Evolutionary conservation across 805 yeast species (phyloP).

Genomic region (Saccharomycopsis sp.): DNA sequence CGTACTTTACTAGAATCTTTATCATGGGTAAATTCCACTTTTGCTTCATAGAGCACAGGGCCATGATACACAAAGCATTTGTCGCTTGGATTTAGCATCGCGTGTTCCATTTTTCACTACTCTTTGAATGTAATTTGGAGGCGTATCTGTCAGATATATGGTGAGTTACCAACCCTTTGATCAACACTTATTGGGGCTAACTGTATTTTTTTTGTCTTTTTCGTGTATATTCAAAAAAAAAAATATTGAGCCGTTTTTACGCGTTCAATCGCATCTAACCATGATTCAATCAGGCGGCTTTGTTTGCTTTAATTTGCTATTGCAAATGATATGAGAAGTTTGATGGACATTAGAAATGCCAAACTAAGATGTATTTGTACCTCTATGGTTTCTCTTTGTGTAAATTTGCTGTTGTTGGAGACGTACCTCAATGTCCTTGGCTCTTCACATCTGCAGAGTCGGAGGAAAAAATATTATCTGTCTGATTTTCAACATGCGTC

Average conservation of each 20-base stretch:
- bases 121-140: too few species aligned
- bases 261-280: neutral
- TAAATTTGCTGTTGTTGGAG: neutral
- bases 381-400: neutral
- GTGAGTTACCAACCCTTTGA: too few species aligned
- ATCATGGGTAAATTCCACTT: slow-evolving; percentile 56
- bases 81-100: slow-evolving; percentile 23
- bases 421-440: neutral
- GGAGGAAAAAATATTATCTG: neutral
- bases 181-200: too few species aligned
- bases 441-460: neutral
- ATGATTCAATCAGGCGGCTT: too few species aligned
- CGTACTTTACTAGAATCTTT: slow-evolving; percentile 38
- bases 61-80: slow-evolving; percentile 82
- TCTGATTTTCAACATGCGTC: neutral
- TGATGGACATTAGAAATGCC: too few species aligned
- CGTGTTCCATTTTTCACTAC: neutral
- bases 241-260: too few species aligned
- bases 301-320: too few species aligned
- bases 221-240: neutral
- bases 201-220: neutral
- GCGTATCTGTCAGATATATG: too few species aligned
- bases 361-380: too few species aligned
- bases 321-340: too few species aligned
- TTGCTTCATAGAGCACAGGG: slow-evolving; percentile 83